Base-by-base conservation (phyloP, 2,329 filamentous ascomycete genomes). In the Alternaria sp. region DNA sequence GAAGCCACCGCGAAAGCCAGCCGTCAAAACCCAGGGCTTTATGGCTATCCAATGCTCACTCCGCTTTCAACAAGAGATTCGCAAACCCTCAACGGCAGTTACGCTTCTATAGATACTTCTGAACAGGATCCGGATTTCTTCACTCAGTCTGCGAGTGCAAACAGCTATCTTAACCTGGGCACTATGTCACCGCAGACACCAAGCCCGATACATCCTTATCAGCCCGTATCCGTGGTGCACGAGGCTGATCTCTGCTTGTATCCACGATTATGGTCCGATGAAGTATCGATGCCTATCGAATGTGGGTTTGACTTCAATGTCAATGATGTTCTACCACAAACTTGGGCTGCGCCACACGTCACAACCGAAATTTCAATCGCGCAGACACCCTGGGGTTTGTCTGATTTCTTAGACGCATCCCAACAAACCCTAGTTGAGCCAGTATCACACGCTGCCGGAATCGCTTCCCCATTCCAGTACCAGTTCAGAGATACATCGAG, bases 171-270 rank as follows among this genome's bases (percentile, higher is more conserved):
- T 59, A 56, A 44, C 69, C 72, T 25, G 66, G 74, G n/a, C 67
- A 69, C 19, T 55, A 72, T 28, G 36, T 77, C 74, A 4, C 75
- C 75, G 7, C 73, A 73, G 12, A 79, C 77, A 21, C 77, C 77
- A 10, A 72, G 74, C n/a, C 68, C 72, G 2, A 71, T 73, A 30
- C 30, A 62, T 1, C 71, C 68, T 46, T 53, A 69, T n/a, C 73
- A 78, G 15, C 67, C 68, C 4, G 25, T 76, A 17, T 40, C 71
- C 23, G 61, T 72, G 7, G 40, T 61, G 9, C 68, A 76, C 21
- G 51, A 63, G 12, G 63, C 71, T 11, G 71, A 73, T 26, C 65
- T 61, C 15, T 74, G 73, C 55, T 66, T 73, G 49, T 64, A 63
- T 30, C 52, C 62, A 23, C 65, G 69, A 28, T 28, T 67, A 28